Evolutionary conservation across 768 basidiomycete species (phyloP), one percentile per base, ranked within the genome.

Genomic region (Termitomyces heimii): DNA sequence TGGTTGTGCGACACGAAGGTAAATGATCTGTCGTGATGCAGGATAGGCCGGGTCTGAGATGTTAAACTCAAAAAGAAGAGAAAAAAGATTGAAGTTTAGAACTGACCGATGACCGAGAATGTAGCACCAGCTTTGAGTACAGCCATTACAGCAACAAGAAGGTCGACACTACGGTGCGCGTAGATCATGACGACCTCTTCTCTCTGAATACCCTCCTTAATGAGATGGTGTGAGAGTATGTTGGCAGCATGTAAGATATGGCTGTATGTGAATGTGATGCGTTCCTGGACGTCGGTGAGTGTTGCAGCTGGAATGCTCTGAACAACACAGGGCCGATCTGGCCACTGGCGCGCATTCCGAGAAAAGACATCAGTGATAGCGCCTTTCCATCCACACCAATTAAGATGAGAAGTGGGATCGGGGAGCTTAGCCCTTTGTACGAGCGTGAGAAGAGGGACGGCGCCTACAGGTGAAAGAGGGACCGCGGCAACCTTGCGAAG

Each of bases 151-250:
- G 96, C 95, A 3, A 98, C 90, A 2, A 97, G 92, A 53, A 99
- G 86, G 70, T 99, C 96, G 47, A 98, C 94, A 63, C 92, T 93
- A 34, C 97, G 84, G 66, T 97, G 87, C 2, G 96, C 96, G 67
- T 98, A 99, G 20, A 99, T 89, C 88, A 96, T 98, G 53, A 98
- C 94, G 20, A 98, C 94, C 61, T 99, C 97, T 66, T 95, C 96
- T 34, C 92, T 78, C 70, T 94, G 80, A 4, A 99, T 75, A 6
- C 97, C 97, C 14, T 83, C 84, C 62, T 86, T 83, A 40, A 98
- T 75, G 58, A 99, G 82, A 64, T 95, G 84, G 66, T 98, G 95
- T 0, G 96, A 88, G 12, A 99, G 80, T 31, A 94, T 77, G 68
- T 98, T 98, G 1, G 89, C 85, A 18, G 95, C 94, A 46, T 79